Evolutionary conservation across 208 protist species (phyloP).

Genomic region (Sergeia podlipaevii): DNA sequence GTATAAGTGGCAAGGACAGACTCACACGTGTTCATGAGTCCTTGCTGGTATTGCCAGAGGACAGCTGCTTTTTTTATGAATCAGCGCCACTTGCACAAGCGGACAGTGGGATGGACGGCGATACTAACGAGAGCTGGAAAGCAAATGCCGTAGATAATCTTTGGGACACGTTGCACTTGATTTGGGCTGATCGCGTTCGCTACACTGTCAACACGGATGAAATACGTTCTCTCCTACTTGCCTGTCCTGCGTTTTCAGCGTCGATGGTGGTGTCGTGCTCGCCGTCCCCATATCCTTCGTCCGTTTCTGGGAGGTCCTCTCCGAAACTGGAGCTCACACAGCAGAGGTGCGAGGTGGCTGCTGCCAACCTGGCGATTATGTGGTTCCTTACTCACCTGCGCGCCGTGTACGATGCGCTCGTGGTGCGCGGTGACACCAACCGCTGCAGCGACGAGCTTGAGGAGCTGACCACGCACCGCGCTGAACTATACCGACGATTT

Average conservation of each 20-base stretch:
- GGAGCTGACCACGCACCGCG: conserved; percentile 30
- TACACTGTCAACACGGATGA: conserved; percentile 38
- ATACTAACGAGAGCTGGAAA: no score
- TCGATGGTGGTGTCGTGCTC: not conserved
- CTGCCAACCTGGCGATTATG: conserved; percentile 41
- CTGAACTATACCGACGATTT: conserved; percentile 29
- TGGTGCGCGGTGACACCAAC: conserved; percentile 34
- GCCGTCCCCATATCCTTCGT: conserved; percentile 1
- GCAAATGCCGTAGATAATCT: no score
- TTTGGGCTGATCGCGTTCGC: conserved; percentile 43
- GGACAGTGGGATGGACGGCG: no score
- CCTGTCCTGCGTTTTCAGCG: conserved; percentile 12
- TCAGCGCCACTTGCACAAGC: no score
- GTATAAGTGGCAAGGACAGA: no score
- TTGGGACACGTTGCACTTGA: conserved; percentile 18
- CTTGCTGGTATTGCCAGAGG: no score
- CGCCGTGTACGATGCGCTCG: conserved; percentile 36
- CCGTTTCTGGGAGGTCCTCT: conserved; percentile 6
- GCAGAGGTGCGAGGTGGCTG: conserved; percentile 12
- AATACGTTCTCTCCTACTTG: conserved; percentile 27
- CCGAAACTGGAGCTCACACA: conserved; percentile 18
- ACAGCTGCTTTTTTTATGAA: no score
- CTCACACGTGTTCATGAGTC: no score
- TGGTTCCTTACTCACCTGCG: conserved; percentile 55
- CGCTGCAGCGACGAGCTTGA: conserved; percentile 41